Evolutionary conservation across 164 flowering plant genomes (phyloP).

Genomic region (Chloranthus sessilifolius): DNA sequence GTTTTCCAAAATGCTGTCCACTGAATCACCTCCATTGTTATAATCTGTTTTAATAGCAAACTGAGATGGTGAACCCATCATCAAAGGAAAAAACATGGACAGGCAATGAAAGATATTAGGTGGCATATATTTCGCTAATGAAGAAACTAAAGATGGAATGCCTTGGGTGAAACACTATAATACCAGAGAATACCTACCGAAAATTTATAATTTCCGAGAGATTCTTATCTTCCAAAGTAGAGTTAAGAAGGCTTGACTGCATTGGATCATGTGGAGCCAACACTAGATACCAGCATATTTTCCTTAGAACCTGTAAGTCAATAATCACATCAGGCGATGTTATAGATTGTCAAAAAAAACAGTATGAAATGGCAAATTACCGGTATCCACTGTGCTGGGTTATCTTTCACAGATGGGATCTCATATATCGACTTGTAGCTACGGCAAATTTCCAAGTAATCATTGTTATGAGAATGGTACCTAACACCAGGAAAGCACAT

Average conservation of each 20-base stretch:
- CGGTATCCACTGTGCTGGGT: conserved; percentile 73
- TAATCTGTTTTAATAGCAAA: conserved; percentile 71
- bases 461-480: conserved; percentile 74
- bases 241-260: conserved; percentile 93
- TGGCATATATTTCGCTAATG: background rate
- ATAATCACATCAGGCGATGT: background rate
- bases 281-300: conserved; percentile 90
- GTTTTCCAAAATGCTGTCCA: conserved; percentile 87
- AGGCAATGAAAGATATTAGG: conserved; percentile 8
- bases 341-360: background rate
- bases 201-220: conserved; percentile 80
- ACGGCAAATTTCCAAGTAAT: conserved; percentile 91
- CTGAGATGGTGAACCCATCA: conserved; percentile 27
- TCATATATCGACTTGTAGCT: conserved; percentile 91
- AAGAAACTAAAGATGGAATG: background rate
- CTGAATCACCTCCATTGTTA: conserved; percentile 95
- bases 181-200: conserved; percentile 31
- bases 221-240: conserved; percentile 93
- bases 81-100: background rate
- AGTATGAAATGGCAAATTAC: conserved; percentile 29
- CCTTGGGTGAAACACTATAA: background rate
- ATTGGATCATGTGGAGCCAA: conserved; percentile 90
- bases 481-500: conserved; percentile 28
- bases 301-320: conserved; percentile 56
- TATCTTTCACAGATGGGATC: conserved; percentile 76